Conservation (phyloP, 805 yeast genomes). For the Cyberlindnera mississippiensis region DNA sequence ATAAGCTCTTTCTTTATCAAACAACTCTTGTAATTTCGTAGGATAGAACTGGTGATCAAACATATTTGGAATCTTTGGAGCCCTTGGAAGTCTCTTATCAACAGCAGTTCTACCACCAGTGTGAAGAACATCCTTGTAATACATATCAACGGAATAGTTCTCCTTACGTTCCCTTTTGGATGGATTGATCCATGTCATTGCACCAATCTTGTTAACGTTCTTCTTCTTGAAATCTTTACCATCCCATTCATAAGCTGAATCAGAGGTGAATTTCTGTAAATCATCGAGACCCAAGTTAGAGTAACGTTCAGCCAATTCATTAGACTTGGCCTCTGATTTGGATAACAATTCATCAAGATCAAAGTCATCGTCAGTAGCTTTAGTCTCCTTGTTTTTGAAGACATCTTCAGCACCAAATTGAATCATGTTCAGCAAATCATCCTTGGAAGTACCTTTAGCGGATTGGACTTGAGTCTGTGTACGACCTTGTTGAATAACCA, state of each 20-base stretch:
- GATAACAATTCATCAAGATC: conserved; percentile 61
- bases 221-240: conserved; percentile 78
- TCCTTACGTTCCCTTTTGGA: conserved; percentile 81
- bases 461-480: conserved; percentile 21
- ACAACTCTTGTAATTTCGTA: conserved; percentile 64
- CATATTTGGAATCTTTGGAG: conserved; percentile 78
- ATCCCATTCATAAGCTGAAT: conserved; percentile 83
- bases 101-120: conserved; percentile 57
- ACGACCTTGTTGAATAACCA: conserved; percentile 78
- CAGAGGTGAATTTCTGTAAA: conserved; percentile 68
- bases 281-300: conserved; percentile 70
- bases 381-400: conserved; percentile 30
- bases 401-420: conserved; percentile 78
- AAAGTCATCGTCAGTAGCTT: conserved; percentile 36
- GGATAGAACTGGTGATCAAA: conserved; percentile 93
- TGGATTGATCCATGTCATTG: conserved; percentile 76
- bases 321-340: conserved; percentile 61
- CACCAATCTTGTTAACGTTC: conserved; percentile 40
- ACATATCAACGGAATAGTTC: conserved; percentile 83
- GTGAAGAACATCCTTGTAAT: conserved; percentile 75
- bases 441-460: conserved; percentile 46
- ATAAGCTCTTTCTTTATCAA: conserved; percentile 77
- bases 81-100: conserved; percentile 58
- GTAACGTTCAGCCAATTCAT: conserved; percentile 57
- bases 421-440: conserved; percentile 75